Conservation (phyloP, 805 yeast species). For the Wickerhamiella parazyma region DNA sequence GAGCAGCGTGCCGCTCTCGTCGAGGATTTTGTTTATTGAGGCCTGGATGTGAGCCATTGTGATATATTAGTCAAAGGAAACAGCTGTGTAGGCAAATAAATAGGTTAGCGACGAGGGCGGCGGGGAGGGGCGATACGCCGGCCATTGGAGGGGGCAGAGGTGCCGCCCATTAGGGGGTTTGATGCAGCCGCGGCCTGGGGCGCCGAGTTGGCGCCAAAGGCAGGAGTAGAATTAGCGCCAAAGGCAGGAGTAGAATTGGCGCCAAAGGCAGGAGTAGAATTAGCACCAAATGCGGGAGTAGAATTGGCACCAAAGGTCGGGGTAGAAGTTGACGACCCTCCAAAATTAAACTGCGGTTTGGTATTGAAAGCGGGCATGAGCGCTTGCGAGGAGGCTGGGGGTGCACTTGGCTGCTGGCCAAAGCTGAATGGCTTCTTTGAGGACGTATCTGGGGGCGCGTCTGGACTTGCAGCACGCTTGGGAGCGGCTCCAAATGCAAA, state of each 20-base stretch:
- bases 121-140: background rate
- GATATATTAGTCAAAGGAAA: background rate
- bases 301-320: background rate
- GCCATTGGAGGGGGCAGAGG: background rate
- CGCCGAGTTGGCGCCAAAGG: background rate
- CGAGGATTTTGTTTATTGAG: slow-evolving; percentile 11
- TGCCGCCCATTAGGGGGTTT: background rate
- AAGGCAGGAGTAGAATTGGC: background rate
- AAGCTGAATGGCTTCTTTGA: no score
- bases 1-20: slow-evolving; percentile 18
- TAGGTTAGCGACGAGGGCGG: background rate
- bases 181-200: background rate
- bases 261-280: slow-evolving; percentile 1
- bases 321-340: no score
- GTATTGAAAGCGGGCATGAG: no score
- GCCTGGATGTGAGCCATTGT: slow-evolving; percentile 9
- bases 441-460: no score
- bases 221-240: background rate
- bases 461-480: no score
- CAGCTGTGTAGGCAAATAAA: background rate
- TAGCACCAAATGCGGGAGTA: slow-evolving; percentile 2
- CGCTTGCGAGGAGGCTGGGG: no score
- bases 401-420: no score
- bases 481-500: slow-evolving; percentile 1
- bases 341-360: background rate